phyloP scores from a whole-genome alignment of 2,329 filamentous ascomycete species.

The Claviceps arundinis region DNA sequence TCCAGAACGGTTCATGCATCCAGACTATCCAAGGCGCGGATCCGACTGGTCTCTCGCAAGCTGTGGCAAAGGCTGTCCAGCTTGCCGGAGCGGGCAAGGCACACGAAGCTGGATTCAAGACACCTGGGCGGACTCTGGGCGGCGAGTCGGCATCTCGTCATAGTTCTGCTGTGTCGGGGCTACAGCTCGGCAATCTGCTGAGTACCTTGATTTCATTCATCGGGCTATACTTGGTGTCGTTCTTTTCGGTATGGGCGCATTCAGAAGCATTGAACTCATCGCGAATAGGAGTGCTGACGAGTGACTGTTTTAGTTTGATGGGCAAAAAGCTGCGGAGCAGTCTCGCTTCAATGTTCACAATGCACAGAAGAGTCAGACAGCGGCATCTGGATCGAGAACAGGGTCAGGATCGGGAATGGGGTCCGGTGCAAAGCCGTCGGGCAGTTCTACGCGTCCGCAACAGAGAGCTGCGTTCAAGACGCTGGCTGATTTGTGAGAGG shows the following conservation, averaged over 20 bases:
- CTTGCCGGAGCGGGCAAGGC: slow-evolving; percentile 29
- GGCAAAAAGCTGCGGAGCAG: slow-evolving; percentile 45
- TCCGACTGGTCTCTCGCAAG: slow-evolving; percentile 57
- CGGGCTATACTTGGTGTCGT: slow-evolving; percentile 46
- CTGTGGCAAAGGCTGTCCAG: slow-evolving; percentile 57
- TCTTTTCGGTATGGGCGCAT: slow-evolving; percentile 42
- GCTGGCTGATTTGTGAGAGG: slow-evolving; percentile 33
- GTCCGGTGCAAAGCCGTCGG: slow-evolving; percentile 7
- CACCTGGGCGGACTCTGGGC: slow-evolving; percentile 45
- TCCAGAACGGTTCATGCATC: slow-evolving; percentile 59
- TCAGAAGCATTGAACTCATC: slow-evolving; percentile 1
- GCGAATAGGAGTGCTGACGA: slow-evolving; percentile 12
- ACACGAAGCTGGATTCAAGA: slow-evolving; percentile 34
- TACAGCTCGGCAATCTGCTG: slow-evolving; percentile 30
- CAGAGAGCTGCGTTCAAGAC: slow-evolving; percentile 34
- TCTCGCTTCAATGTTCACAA: slow-evolving; percentile 45
- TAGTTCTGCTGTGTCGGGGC: slow-evolving; percentile 11
- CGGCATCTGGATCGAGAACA: slow-evolving; percentile 2
- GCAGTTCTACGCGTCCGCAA: slow-evolving; percentile 12
- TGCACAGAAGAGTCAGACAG: slow-evolving; percentile 5
- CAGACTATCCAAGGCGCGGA: slow-evolving; percentile 75
- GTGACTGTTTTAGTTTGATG: slow-evolving; percentile 35
- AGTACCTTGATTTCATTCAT: slow-evolving; percentile 40
- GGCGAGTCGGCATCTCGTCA: slow-evolving; percentile 16
- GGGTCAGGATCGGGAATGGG: slow-evolving; percentile 3